Conservation (phyloP, 345 rosid species). For the Melaleuca alternifolia region DNA sequence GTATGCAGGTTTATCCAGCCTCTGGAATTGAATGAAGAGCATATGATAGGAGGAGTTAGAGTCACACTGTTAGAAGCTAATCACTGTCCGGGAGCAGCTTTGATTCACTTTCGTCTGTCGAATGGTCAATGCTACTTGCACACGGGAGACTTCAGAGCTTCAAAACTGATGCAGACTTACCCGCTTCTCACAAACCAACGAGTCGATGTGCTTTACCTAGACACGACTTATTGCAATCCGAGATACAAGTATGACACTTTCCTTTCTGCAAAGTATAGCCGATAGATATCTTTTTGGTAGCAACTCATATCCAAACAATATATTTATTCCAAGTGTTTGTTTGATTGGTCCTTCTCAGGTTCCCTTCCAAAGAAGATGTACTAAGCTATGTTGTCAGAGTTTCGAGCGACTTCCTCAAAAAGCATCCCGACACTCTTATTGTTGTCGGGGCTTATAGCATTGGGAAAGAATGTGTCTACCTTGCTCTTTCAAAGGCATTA, state of each 20-base stretch:
- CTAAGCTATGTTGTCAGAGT: conserved; percentile 42
- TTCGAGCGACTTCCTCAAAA: conserved; percentile 41
- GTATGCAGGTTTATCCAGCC: conserved; percentile 38
- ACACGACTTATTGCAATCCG: conserved; percentile 75
- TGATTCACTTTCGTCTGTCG: conserved; percentile 45
- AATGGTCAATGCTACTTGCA: conserved; percentile 57
- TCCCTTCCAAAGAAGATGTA: conserved; percentile 67
- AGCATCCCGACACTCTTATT: conserved; percentile 59
- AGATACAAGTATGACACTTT: conserved; percentile 47
- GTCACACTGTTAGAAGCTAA: conserved; percentile 68
- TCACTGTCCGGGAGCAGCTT: conserved; percentile 79
- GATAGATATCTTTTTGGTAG: not conserved
- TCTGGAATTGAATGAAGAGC: conserved; percentile 40
- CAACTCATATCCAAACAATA: not conserved
- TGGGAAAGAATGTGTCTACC: conserved; percentile 75
- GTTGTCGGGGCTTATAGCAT: conserved; percentile 81
- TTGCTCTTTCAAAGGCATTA: conserved; percentile 62
- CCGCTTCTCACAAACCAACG: conserved; percentile 38
- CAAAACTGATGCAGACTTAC: conserved; percentile 45
- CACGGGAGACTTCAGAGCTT: conserved; percentile 87
- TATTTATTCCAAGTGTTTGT: not conserved
- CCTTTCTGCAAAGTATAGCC: not conserved
- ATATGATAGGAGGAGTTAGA: conserved; percentile 40
- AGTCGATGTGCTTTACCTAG: conserved; percentile 59
- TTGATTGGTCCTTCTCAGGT: conserved; percentile 24